These are phyloP conservation scores for Boechera stricta DNA, from an alignment of 345 rosid species.

Conservation along the genomic window DNA sequence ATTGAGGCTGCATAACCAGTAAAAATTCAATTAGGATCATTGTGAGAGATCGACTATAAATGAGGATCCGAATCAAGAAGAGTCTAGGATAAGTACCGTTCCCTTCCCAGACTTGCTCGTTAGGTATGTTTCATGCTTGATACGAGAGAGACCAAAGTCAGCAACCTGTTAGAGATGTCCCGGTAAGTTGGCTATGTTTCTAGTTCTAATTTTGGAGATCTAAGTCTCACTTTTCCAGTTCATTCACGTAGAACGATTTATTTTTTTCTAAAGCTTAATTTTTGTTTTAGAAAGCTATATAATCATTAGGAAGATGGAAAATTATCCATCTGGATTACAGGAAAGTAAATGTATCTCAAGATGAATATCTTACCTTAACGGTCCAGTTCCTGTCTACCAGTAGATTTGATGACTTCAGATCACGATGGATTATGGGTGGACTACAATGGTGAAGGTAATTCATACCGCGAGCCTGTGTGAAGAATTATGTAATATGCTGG, in stretches of 20 bases:
- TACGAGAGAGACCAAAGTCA: constrained; percentile 98
- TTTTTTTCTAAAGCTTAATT: neutral
- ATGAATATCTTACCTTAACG: constrained; percentile 69
- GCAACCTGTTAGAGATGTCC: constrained; percentile 67
- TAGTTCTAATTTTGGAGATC: neutral
- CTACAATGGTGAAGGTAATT: constrained; percentile 91
- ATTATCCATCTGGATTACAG: constrained; percentile 2
- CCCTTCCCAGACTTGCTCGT: constrained; percentile 87
- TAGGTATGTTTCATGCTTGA: constrained; percentile 83
- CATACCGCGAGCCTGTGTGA: constrained; percentile 89
- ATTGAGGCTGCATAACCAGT: constrained; percentile 77
- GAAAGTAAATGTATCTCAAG: constrained; percentile 8
- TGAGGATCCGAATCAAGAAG: constrained; percentile 2
- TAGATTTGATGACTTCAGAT: constrained; percentile 97
- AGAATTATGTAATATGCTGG: constrained; percentile 36
- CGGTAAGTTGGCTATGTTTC: constrained; percentile 15
- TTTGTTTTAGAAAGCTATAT: constrained; percentile 3
- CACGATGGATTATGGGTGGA: constrained; percentile 97
- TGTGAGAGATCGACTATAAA: neutral
- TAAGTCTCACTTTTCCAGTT: constrained; percentile 11
- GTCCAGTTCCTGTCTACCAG: constrained; percentile 95
- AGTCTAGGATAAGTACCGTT: constrained; percentile 59
- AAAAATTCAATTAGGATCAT: neutral
- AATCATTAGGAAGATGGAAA: neutral
- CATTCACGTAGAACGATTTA: neutral